Percentiles rank a stretch among this genome's conserved stretches.
Conservation (phyloP, 148 eudicot genomes). For the Cornus controversa region DNA sequence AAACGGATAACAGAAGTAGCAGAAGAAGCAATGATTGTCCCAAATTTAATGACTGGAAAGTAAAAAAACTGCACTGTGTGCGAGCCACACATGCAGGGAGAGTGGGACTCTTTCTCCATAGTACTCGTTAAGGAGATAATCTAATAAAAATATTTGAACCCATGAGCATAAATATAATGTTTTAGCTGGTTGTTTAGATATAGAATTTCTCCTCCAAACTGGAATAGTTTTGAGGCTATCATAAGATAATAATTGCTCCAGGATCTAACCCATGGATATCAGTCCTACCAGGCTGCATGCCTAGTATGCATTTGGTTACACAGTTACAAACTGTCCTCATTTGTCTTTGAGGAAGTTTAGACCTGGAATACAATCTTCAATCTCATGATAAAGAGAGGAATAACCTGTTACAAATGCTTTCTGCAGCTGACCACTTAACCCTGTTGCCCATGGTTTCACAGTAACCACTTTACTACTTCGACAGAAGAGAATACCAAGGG, state of each 20-base stretch:
- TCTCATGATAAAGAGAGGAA: not conserved
- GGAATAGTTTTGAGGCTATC: not conserved
- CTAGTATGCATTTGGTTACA: not conserved
- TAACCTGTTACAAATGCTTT: conserved; percentile 81
- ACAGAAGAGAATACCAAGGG: conserved; percentile 32
- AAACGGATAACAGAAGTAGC: not conserved
- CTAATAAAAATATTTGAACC: no score
- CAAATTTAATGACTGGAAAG: not conserved
- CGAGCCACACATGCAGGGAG: not conserved
- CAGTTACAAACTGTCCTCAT: not conserved
- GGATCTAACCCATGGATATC: not conserved
- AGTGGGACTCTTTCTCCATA: not conserved
- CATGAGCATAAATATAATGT: no score
- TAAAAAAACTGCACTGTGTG: not conserved
- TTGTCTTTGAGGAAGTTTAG: not conserved
- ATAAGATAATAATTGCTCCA: not conserved
- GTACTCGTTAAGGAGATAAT: no score
- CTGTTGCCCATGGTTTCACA: conserved; percentile 84
- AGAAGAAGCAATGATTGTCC: not conserved
- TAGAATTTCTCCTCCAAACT: not conserved
- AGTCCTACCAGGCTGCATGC: not conserved
- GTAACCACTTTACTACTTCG: conserved; percentile 53
- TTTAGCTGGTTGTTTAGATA: no score
- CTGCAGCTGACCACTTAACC: conserved; percentile 86
- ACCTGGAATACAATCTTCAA: not conserved